Conservation (phyloP, 805 yeast species). For the Myxozyma monticola region DNA sequence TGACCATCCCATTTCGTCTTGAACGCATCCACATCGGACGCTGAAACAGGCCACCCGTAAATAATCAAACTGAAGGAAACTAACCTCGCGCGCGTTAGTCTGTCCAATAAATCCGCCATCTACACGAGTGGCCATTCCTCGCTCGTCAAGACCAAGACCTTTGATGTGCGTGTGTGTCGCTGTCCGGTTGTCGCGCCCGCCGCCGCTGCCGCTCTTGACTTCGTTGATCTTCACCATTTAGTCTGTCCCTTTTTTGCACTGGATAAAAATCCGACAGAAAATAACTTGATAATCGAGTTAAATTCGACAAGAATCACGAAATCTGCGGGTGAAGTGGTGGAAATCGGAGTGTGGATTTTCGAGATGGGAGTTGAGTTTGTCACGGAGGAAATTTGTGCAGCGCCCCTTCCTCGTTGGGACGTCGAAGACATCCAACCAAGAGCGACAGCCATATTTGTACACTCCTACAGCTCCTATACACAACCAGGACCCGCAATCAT, state of each 20-base stretch:
- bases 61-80: background rate
- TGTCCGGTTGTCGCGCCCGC: slow-evolving; percentile 64
- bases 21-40: background rate
- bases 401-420: too few relatives aligned
- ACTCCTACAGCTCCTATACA: too few relatives aligned
- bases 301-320: background rate
- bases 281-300: background rate
- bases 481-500: too few relatives aligned
- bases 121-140: slow-evolving; percentile 74
- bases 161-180: slow-evolving; percentile 97
- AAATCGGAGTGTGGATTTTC: background rate
- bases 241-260: too few relatives aligned
- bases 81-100: slow-evolving; percentile 52
- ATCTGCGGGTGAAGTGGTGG: background rate
- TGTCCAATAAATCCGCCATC: slow-evolving; percentile 92
- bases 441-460: too few relatives aligned
- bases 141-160: slow-evolving; percentile 91
- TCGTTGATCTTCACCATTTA: slow-evolving; percentile 54
- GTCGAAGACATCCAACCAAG: too few relatives aligned
- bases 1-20: background rate
- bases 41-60: background rate
- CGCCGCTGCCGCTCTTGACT: slow-evolving; percentile 46
- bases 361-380: background rate
- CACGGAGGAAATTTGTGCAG: slow-evolving; percentile 3
- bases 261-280: background rate